Percentiles rank a stretch among this genome's conserved stretches.
phyloP scores from a whole-genome alignment of 2,329 filamentous ascomycete species.

The Fusarium sp. region DNA sequence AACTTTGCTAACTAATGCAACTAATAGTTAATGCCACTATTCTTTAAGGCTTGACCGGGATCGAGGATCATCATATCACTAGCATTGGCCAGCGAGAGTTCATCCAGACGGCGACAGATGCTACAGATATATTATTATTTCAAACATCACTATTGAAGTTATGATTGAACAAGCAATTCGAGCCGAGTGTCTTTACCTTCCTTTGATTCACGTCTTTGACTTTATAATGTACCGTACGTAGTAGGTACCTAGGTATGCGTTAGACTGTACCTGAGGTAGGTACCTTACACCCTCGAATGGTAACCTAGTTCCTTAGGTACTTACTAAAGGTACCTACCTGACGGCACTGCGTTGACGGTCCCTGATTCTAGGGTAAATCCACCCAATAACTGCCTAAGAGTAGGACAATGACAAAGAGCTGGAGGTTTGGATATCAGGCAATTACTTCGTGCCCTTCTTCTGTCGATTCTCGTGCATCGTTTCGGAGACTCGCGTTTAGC shows the following conservation, averaged over 20 bases:
- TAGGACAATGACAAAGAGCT: conserved; percentile 1
- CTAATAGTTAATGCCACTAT: conserved; percentile 8
- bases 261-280: neutral
- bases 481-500: conserved; percentile 30
- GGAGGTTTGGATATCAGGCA: neutral
- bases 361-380: neutral
- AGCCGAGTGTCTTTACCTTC: neutral
- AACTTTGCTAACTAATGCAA: conserved; percentile 13
- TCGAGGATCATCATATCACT: neutral
- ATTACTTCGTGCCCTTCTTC: neutral
- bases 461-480: conserved; percentile 20
- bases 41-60: conserved; percentile 2
- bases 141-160: neutral
- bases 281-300: neutral
- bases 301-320: no score
- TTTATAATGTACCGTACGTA: neutral
- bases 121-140: neutral
- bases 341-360: neutral
- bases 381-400: neutral
- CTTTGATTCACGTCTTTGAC: neutral
- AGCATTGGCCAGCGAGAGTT: neutral
- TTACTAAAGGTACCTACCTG: no score
- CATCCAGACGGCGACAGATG: neutral
- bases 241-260: neutral
- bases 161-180: neutral